These are phyloP conservation scores for Aureobasidium namibiae DNA, from an alignment of 2,329 filamentous ascomycete genomes.

Conservation along the genomic window DNA sequence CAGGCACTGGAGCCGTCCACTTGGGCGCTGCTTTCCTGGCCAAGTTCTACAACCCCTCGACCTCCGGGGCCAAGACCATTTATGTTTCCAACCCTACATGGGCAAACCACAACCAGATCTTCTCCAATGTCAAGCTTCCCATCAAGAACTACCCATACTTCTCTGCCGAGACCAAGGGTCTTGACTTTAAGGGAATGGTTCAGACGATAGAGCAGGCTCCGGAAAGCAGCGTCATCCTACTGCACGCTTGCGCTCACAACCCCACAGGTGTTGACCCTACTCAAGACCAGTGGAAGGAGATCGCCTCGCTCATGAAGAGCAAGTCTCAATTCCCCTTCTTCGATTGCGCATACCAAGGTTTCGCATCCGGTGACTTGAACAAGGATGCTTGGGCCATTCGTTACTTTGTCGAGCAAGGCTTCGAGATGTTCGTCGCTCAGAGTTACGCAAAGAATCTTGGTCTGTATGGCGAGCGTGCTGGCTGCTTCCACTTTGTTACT, in stretches of 20 bases:
- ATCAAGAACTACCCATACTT: conserved; percentile 91
- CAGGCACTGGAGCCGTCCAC: conserved; percentile 91
- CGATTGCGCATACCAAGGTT: conserved; percentile 95
- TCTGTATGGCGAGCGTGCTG: conserved; percentile 90
- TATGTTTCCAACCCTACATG: conserved; percentile 95
- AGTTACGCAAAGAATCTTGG: conserved; percentile 56
- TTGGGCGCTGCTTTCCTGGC: conserved; percentile 87
- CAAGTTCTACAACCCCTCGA: conserved; percentile 66
- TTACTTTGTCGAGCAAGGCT: conserved; percentile 90
- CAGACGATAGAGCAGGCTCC: conserved; percentile 78
- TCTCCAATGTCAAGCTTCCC: conserved; percentile 75
- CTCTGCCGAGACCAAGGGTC: conserved; percentile 74
- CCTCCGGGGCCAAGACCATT: conserved; percentile 58
- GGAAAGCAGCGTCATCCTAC: conserved; percentile 14
- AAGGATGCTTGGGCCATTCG: conserved; percentile 87
- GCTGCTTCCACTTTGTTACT: conserved; percentile 91
- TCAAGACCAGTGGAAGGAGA: conserved; percentile 85
- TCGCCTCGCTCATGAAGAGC: conserved; percentile 66
- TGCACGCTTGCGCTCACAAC: conserved; percentile 77
- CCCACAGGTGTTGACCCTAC: conserved; percentile 95
- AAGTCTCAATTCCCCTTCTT: conserved; percentile 96
- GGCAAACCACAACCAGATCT: conserved; percentile 99
- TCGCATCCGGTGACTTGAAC: conserved; percentile 81
- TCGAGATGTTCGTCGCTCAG: conserved; percentile 50
- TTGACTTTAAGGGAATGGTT: conserved; percentile 89